Evolutionary conservation across 2,329 filamentous ascomycete genomes (phyloP).

Genomic region (Beauveria rudraprayagi): DNA sequence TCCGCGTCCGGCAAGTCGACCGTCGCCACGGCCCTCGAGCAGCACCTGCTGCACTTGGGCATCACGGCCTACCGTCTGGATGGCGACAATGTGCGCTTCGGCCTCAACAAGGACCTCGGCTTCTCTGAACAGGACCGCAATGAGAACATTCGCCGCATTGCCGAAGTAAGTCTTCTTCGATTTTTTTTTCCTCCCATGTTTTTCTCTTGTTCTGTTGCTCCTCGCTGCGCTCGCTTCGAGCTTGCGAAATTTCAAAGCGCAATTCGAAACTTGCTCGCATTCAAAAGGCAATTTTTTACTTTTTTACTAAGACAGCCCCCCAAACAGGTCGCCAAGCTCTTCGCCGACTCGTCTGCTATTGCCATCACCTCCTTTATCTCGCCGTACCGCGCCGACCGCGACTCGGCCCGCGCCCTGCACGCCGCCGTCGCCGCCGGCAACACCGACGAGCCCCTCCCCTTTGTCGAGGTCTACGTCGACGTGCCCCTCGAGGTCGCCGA

Average conservation of each 20-base stretch:
- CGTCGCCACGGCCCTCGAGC: conserved; percentile 91
- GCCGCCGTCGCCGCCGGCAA: conserved; percentile 34
- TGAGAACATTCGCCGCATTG: conserved; percentile 96
- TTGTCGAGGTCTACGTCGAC: conserved; percentile 91
- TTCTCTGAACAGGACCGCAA: conserved; percentile 90
- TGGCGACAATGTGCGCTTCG: conserved; percentile 97
- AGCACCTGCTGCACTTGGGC: conserved; percentile 83
- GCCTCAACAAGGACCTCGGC: conserved; percentile 93
- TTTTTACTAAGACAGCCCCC: neutral
- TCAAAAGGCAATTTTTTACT: conserved; percentile 25
- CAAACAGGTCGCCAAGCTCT: conserved; percentile 74
- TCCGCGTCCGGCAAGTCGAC: conserved; percentile 96
- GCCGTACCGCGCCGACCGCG: conserved; percentile 80
- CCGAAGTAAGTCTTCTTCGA: conserved; percentile 44
- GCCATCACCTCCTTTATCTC: conserved; percentile 96
- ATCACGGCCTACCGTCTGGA: conserved; percentile 86
- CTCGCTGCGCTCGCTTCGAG: neutral
- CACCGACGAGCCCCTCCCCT: conserved; percentile 65
- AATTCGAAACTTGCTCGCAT: neutral
- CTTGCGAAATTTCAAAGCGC: neutral
- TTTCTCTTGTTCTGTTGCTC: neutral
- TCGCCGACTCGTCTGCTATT: conserved; percentile 81
- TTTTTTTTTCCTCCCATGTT: neutral
- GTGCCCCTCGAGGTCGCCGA: conserved; percentile 87
- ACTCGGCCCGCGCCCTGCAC: conserved; percentile 76